Base-by-base conservation (phyloP, 768 basidiomycete species). In the Tulasnella sp. region DNA sequence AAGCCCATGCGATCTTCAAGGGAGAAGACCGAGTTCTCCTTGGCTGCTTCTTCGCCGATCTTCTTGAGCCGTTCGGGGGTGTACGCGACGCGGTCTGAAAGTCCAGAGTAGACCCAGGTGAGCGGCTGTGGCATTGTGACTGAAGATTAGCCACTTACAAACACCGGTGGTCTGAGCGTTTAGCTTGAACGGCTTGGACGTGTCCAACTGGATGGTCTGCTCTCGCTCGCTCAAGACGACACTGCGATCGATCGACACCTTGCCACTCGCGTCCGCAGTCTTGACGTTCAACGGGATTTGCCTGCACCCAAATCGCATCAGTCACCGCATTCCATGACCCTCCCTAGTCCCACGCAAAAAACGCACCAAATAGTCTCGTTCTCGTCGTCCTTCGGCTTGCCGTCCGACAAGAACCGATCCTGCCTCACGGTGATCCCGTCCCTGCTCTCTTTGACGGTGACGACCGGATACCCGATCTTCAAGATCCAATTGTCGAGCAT, bases 401-500 rank as follows among this genome's bases (percentile, higher is more conserved):
- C 95, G 0, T 89, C 91, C 78, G 92, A 90, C 63, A 98, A 82
- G 85, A 97, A 98, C 22, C 97, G 86, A 78, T 97, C 92, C 81
- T 98, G 97, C 39, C 88, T 87, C 69, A 98, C 84, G 71, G 83
- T 84, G 76, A 99, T 88, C 11, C 89, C 89, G 59, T 84, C 86
- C 0, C 83, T 79, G 14, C 83, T 85, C 80, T 98, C 95, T 1
- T 87, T 90, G 62, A 98, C 92, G 37, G 88, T 90, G 71, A 98
- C 79, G 34, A 98, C 88, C 1, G 97, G 97, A 83, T 90, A 98
- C 17, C 97, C 97, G 72, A 87, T 83, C 85, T 85, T 72, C 32
- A 72, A 32, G 64, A 94, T 90, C 96, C 95, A 99, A 78, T 90
- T 90, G 73, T 92, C 87, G 92, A 98, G 95, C 76, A 98, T 83